These are phyloP conservation scores for Vaccinium macrocarpon DNA, from an alignment of 148 eudicot genomes.

Conservation along the genomic window DNA sequence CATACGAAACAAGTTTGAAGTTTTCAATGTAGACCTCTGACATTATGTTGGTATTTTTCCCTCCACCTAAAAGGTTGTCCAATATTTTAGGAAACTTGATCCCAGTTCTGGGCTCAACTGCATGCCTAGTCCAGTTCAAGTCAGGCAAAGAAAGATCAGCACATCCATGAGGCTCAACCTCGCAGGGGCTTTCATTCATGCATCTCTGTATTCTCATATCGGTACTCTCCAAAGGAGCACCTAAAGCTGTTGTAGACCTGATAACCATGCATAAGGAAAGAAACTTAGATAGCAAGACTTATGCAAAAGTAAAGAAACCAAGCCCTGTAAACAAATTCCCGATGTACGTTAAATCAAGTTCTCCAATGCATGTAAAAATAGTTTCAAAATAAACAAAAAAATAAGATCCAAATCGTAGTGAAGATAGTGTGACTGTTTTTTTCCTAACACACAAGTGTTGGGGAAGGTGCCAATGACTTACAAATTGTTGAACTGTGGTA, in stretches of 20 bases:
- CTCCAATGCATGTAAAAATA: not conserved
- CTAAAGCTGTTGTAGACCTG: conserved; percentile 50
- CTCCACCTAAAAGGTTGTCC: conserved; percentile 43
- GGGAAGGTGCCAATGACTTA: conserved; percentile 28
- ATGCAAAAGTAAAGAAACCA: not conserved
- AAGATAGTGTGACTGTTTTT: not conserved
- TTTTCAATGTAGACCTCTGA: conserved; percentile 53
- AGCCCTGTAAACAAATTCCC: not conserved
- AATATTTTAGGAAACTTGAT: conserved; percentile 73
- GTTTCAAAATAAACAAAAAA: not conserved
- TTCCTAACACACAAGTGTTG: not conserved
- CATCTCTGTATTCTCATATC: conserved; percentile 39
- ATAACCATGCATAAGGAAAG: conserved; percentile 6
- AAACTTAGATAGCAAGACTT: not conserved
- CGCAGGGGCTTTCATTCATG: conserved; percentile 52
- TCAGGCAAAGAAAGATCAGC: conserved; percentile 36
- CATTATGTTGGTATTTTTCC: conserved; percentile 40
- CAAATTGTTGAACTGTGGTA: conserved; percentile 55
- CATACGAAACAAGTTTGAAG: not conserved
- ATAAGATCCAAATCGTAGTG: not conserved
- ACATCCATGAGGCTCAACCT: conserved; percentile 44
- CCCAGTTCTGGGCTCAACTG: conserved; percentile 81
- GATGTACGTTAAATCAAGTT: not conserved
- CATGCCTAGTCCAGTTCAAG: conserved; percentile 47
- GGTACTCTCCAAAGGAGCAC: conserved; percentile 43